These are phyloP conservation scores for Silene coronaria DNA, from an alignment of 179 eudicot genomes.

Conservation along the genomic window DNA sequence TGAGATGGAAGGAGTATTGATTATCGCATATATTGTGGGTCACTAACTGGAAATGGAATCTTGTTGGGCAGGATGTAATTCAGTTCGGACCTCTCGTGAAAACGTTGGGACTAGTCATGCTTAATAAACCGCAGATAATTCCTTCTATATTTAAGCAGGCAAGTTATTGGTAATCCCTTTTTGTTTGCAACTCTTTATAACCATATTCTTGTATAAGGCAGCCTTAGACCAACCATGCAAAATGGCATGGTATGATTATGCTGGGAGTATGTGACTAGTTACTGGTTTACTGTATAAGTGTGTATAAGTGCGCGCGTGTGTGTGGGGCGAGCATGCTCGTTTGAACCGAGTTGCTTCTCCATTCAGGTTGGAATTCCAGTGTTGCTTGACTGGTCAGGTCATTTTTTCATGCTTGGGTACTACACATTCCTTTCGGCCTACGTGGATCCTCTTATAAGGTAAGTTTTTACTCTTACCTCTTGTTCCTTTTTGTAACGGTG, in stretches of 20 bases:
- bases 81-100: slow-evolving; percentile 95
- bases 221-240: not conserved
- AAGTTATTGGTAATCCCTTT: slow-evolving; percentile 3
- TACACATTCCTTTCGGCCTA: slow-evolving; percentile 70
- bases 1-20: too few species aligned
- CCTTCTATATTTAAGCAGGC: slow-evolving; percentile 97
- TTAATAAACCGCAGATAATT: slow-evolving; percentile 65
- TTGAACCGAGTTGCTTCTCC: not conserved
- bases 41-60: not conserved
- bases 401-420: slow-evolving; percentile 77
- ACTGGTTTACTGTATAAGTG: not conserved
- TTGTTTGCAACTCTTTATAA: not conserved
- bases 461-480: not conserved
- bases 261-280: not conserved
- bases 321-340: not conserved
- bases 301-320: too few species aligned
- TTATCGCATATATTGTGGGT: not conserved
- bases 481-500: not conserved
- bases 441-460: slow-evolving; percentile 74
- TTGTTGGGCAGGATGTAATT: slow-evolving; percentile 70
- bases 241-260: not conserved
- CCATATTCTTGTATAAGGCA: not conserved
- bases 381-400: slow-evolving; percentile 83
- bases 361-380: slow-evolving; percentile 80
- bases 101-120: slow-evolving; percentile 87